Base-by-base conservation (phyloP, 495 filamentous ascomycete species). In the Annulohypoxylon maeteangense region DNA sequence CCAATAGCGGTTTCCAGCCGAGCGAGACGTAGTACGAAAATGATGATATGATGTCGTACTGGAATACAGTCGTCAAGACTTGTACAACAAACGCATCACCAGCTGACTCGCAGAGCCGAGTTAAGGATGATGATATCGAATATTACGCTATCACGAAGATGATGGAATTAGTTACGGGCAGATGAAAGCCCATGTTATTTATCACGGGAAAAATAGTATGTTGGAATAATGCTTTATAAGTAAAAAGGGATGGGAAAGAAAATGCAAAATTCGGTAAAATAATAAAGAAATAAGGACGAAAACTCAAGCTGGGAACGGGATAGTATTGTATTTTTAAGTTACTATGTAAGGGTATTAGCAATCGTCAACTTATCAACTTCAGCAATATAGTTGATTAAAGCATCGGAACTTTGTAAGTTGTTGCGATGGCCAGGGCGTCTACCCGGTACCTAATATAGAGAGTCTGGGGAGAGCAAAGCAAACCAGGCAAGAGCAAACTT, bases 71-170 rank as follows among this genome's bases (percentile, higher is more conserved):
- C 29, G 48, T 62, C 32, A 12, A 65, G 27, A 27, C 42, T 31
- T 65, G 65, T 68, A 68, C 60, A 65, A 72, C 63, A 68, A 22
- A 53, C 22, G 10, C 47, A 53, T 51, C 22, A 12, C 59, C 31
- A 27, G 20, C 47, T 59, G 48, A 62, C 54, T 65, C 22, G 42
- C 36, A 45, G 12, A 29, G 22, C 47, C 34, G 40, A 56, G 44
- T 48, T 6, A 1, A 50, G 44, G 22, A n/a, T 4, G 42, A 57
- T 34, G n/a, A 54, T 50, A 12, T 61, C 40, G 42, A 14, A 32
- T 36, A 32, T 38, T 56, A 58, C 59, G 22, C 20, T 61, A 42
- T 58, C 12, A 40, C 18, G 44, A 55, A 61, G 44, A 71, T 36
- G 32, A 44, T 40, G 36, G 42, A 16, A 18, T 40, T n/a, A 53